Evolutionary conservation across 371 early-diverging fungal genomes (phyloP).

Genomic region (Choanephora cucurbitarum): DNA sequence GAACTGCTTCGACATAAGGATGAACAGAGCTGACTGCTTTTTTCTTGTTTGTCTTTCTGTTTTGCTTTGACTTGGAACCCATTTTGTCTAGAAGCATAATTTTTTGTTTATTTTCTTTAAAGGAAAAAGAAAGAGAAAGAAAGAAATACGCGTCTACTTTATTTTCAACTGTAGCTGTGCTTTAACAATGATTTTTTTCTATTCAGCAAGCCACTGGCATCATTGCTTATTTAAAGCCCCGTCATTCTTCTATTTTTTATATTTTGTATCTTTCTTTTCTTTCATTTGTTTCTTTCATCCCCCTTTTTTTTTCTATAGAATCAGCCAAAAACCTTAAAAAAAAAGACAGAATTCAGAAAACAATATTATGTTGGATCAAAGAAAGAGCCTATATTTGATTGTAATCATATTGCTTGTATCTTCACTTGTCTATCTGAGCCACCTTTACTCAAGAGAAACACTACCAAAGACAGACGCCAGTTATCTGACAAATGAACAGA

Average conservation of each 20-base stretch:
- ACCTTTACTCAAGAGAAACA: constrained; percentile 4
- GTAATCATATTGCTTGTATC: constrained; percentile 5
- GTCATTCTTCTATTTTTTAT: not conserved
- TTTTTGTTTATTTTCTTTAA: not conserved
- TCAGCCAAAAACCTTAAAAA: too few relatives aligned
- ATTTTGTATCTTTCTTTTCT: not conserved
- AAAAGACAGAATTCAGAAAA: not conserved
- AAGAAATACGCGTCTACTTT: not conserved
- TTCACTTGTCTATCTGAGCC: constrained; percentile 12
- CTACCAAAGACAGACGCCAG: constrained; percentile 8
- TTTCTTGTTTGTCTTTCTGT: not conserved
- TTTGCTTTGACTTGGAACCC: not conserved
- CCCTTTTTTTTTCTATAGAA: constrained; percentile 2
- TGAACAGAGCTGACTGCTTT: constrained; percentile 4
- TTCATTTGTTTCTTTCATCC: constrained; percentile 3
- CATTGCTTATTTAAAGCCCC: too few relatives aligned
- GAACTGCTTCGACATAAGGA: constrained; percentile 29
- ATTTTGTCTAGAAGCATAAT: not conserved
- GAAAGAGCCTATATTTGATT: constrained; percentile 9
- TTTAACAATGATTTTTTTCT: not conserved
- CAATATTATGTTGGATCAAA: constrained; percentile 9
- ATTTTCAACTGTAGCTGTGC: not conserved
- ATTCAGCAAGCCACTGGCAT: not conserved
- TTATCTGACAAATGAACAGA: constrained; percentile 19
- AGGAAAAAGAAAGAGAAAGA: constrained; percentile 2